Conservation (phyloP, 768 basidiomycete species). For the Macrolepiota fuliginosa region DNA sequence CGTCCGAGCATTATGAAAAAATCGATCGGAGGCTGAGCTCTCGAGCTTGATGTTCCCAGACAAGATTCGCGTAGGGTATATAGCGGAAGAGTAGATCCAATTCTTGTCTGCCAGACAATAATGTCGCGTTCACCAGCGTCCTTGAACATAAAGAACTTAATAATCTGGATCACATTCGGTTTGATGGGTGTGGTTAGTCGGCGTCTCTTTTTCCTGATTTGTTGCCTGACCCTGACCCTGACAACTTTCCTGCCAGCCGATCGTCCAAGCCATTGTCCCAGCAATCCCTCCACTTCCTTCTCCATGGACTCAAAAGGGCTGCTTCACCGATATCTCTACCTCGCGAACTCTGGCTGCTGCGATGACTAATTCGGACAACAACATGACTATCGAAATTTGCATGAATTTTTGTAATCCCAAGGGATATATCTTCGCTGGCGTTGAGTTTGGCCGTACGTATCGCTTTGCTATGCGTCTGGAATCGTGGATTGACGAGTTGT, state of each 20-base stretch:
- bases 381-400: slow-evolving; percentile 53
- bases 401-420: slow-evolving; percentile 33
- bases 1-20: neutral
- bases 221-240: neutral
- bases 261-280: neutral
- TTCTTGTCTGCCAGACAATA: neutral
- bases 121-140: neutral
- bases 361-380: slow-evolving; percentile 36
- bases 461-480: neutral
- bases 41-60: too few species aligned
- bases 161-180: neutral
- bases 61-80: too few species aligned
- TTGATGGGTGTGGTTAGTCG: neutral
- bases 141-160: neutral
- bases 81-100: too few species aligned
- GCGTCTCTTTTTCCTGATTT: neutral
- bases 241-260: neutral
- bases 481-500: neutral
- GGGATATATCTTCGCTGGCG: slow-evolving; percentile 55
- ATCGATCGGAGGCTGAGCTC: neutral
- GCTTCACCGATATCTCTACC: slow-evolving; percentile 33
- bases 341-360: slow-evolving; percentile 50
- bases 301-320: slow-evolving; percentile 12
- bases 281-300: slow-evolving; percentile 1
- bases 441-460: slow-evolving; percentile 54